Evolutionary conservation across 139 green algal genomes (phyloP), one percentile per base, ranked within the genome.

Genomic region (Pseudopediastrum boryanum): DNA sequence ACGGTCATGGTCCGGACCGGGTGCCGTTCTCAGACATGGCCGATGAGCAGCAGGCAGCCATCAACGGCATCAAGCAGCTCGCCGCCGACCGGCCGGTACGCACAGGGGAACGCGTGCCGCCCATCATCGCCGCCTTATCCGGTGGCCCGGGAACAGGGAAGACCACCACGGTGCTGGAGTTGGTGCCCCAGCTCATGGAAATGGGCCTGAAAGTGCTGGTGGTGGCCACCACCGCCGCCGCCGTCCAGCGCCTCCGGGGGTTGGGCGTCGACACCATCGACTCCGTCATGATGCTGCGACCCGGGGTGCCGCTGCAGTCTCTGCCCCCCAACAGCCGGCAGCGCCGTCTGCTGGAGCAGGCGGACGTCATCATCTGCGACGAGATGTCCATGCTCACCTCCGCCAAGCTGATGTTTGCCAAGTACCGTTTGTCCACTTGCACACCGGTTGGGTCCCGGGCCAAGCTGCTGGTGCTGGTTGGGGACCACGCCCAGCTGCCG

Each of bases 401-500:
- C 6, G 27, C 35, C 0, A 4, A 46, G 12, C 48, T 76, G 8
- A 43, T 29, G 23, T 43, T 50, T 33, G 3, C 63, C 42, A 19
- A 64, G 36, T 31, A 39, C 33, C 31, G 68, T 33, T 35, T 76
- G 9, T 21, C 10, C 4, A 4, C 62, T 4, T 33, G 48, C 5
- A 50, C 10, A 21, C 23, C 35, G 27, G 6, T 50, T 1, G 48
- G 33, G 12, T 35, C 39, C 6, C 23, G 4, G 42, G 4, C 44
- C 21, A 74, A 74, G 39, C 38, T 74, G 25, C 29, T 74, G 38
- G 25, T 74, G 9, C 25, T 74, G 41, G 66, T 74, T 27, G 66
- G 66, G 10, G 43, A 74, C 43, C 39, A 56, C 7, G 66, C 38
- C 6, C 66, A 74, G 66, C 38, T 74, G 64, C 52, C 52, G 6